These are phyloP conservation scores for Gryganskiella cystojenkinii DNA, from an alignment of 192 early-diverging fungal genomes.

Conservation along the genomic window DNA sequence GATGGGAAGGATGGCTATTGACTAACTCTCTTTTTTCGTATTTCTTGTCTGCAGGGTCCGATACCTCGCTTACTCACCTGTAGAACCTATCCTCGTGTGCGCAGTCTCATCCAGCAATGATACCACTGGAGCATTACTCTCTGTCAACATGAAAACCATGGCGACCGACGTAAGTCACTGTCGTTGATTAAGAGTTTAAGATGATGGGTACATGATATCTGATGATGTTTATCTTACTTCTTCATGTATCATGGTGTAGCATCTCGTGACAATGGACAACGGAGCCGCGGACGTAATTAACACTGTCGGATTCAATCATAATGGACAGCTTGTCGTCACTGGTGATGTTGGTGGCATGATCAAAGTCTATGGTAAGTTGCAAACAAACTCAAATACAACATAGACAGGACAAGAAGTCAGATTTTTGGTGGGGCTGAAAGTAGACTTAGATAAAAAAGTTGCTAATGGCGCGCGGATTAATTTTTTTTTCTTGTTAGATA, in stretches of 20 bases:
- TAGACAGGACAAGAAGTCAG: too few species aligned
- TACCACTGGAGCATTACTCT: conserved; percentile 55
- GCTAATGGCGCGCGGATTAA: too few species aligned
- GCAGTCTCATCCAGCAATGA: conserved; percentile 51
- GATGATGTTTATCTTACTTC: background rate
- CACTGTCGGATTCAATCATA: conserved; percentile 70
- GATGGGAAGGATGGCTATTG: background rate
- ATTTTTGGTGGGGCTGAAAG: too few species aligned
- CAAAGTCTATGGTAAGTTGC: conserved; percentile 59
- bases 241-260: conserved; percentile 11
- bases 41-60: conserved; percentile 50
- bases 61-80: conserved; percentile 63
- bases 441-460: too few species aligned
- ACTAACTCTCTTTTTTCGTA: background rate
- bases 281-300: conserved; percentile 52
- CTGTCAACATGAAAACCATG: conserved; percentile 68
- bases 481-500: conserved; percentile 48
- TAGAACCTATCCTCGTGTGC: conserved; percentile 64
- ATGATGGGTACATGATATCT: background rate
- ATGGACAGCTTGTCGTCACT: conserved; percentile 68
- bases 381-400: background rate
- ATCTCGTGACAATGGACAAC: conserved; percentile 8
- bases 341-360: conserved; percentile 64
- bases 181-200: background rate
- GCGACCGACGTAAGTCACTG: conserved; percentile 53